These are phyloP conservation scores for Plasmodium sp. DNA, from an alignment of 169 alveolate species.

Conservation along the genomic window DNA sequence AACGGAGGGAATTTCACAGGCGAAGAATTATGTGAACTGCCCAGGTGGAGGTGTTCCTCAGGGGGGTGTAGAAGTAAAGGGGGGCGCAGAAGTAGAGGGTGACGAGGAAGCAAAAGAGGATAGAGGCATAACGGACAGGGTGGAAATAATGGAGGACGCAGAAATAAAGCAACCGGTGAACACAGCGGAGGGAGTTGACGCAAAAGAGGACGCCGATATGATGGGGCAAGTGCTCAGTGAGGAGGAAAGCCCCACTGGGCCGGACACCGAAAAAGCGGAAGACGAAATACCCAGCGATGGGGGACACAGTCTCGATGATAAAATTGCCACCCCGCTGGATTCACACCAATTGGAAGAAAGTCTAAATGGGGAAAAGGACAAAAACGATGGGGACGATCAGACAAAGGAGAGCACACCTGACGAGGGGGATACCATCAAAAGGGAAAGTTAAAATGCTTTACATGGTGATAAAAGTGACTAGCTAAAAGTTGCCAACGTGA, in stretches of 20 bases:
- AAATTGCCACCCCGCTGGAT: neutral
- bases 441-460: neutral
- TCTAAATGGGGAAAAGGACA: neutral
- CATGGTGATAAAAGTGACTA: neutral
- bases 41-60: neutral
- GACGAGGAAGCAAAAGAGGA: neutral
- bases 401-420: neutral
- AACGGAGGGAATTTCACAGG: neutral
- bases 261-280: neutral
- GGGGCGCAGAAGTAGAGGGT: neutral
- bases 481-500: neutral
- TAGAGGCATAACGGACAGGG: neutral
- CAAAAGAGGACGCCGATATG: neutral
- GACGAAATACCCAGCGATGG: neutral
- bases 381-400: neutral
- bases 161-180: neutral
- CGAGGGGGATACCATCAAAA: neutral
- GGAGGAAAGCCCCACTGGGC: neutral
- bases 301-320: neutral
- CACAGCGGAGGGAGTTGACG: neutral
- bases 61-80: neutral
- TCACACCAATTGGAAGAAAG: neutral
- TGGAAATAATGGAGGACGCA: neutral
- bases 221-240: neutral
- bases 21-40: neutral